These are phyloP conservation scores for Aspergillus floridensis DNA, from an alignment of 2,329 filamentous ascomycete species.

Conservation along the genomic window DNA sequence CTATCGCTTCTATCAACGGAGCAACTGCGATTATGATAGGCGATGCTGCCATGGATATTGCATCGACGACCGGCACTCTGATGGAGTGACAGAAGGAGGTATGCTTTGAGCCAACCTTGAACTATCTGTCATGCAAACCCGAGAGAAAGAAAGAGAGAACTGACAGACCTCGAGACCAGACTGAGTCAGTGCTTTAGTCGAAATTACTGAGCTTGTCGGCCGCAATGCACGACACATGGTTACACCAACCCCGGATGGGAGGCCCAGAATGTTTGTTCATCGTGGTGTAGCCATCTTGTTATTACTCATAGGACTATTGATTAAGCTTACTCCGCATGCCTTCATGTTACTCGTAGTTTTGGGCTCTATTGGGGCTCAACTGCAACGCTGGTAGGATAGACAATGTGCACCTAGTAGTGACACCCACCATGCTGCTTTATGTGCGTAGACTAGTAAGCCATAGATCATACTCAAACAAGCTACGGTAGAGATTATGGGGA, in stretches of 20 bases:
- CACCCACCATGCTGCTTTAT: too few relatives aligned
- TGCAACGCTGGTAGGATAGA: too few relatives aligned
- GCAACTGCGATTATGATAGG: neutral
- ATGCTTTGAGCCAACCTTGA: neutral
- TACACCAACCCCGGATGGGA: neutral
- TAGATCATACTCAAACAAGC: too few relatives aligned
- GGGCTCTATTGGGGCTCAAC: too few relatives aligned
- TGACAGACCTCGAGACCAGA: neutral
- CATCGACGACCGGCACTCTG: neutral
- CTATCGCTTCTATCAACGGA: neutral
- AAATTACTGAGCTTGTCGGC: neutral
- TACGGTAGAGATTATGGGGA: too few relatives aligned
- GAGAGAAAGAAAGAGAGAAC: neutral
- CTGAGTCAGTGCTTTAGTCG: neutral
- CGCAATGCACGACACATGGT: neutral
- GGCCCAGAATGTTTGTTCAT: neutral
- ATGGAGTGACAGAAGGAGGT: neutral
- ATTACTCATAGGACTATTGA: neutral
- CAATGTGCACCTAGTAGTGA: too few relatives aligned
- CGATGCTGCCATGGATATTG: slow-evolving; percentile 6
- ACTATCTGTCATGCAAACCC: neutral
- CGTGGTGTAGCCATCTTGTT: neutral
- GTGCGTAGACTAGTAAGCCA: too few relatives aligned
- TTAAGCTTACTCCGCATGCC: neutral
- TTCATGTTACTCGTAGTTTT: neutral